Base-by-base conservation (phyloP, 208 protist genomes). In the Leishmania amazonensis region DNA sequence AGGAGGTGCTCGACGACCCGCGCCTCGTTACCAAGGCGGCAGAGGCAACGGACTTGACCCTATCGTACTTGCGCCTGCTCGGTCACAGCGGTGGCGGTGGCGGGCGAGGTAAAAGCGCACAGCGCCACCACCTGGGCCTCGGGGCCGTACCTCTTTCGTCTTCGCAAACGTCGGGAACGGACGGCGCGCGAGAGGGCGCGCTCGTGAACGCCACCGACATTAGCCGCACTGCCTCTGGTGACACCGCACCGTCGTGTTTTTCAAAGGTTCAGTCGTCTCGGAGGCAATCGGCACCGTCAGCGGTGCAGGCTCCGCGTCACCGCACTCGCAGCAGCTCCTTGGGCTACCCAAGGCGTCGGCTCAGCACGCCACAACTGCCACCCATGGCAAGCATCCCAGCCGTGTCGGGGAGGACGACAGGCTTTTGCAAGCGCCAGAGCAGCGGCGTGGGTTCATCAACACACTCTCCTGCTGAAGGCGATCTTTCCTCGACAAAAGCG, bases 21-120 rank as follows among this genome's bases (percentile, higher is more conserved):
- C 85, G 92, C 8, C 88, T 93, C 75, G 71, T 79, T 49, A 88
- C 85, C 31, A 90, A 89, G 78, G 57, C 92, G 79, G 53, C 75
- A 21, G 92, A 93, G 79, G 90, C 88, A 62, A 89, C 89, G 17
- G 85, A 92, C 21, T 68, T 79, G 28, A 83, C 83, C 42, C 51
- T 91, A 31, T 82, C 80, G 11, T 87, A 85, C 71, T 35, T 91
- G 40, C 83, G 79, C 2, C 83, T 80, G 53, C 82, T 91, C 42
- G 79, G 67, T 47, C 45, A 68, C 79, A 53, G 45, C 65, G 47
- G 8, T 19, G 71, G 57, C 35, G 31, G 40, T 38, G 78, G 24
- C 19, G 38, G 60, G 47, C 54, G 40, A 47, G 72, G 19, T 21
- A 49, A 28, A 40, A 75, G 79, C 47, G 51, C 73, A 13, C 77